Evolutionary conservation across 148 eudicot genomes (phyloP), one percentile per base, ranked within the genome.

Genomic region (Amaranthus hypochondriacus): DNA sequence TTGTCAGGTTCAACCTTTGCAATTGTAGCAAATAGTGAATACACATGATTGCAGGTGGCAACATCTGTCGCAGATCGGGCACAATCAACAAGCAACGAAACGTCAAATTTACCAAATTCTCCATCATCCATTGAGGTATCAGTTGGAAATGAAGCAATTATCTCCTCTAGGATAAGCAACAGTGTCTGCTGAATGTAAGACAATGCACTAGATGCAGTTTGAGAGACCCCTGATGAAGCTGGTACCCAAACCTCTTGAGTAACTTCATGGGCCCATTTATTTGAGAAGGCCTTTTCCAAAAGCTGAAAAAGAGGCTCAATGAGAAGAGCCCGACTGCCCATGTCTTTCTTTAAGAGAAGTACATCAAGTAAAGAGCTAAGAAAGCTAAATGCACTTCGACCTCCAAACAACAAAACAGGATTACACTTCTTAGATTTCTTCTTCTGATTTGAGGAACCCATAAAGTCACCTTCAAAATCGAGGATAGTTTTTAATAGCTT

Each of bases 281-380:
- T 74, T 74, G 75, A 73, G 64, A 86, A 91, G n/a, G 85, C 60
- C 59, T 76, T 79, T 66, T 66, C 73, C 56, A 93, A 86, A 79
- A 91, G 92, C 84, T 81, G 84, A 76, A 93, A 89, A 76, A 93
- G 87, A 63, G 91, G 91, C 83, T 83, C 84, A 46, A 86, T 58
- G 57, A 93, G 86, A 63, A 80, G 81, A 44, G 68, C 54, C 78
- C 97, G 87, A 80, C 85, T 84, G 66, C 77, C 75, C 59, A 95
- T 79, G 78, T 88, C 87, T 79, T 90, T 95, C 86, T 95, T 95
- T 76, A 95, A 72, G 15, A 86, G 84, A 73, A 95, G 67, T 59
- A 95, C 81, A 65, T 95, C 97, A 63, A 95, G 92, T 62, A 95
- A 86, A 60, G 92, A 86, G 68, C 93, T 85, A 47, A 92, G 75